Evolutionary conservation across 2,329 filamentous ascomycete species (phyloP).

Genomic region (Cladosporium sp.): DNA sequence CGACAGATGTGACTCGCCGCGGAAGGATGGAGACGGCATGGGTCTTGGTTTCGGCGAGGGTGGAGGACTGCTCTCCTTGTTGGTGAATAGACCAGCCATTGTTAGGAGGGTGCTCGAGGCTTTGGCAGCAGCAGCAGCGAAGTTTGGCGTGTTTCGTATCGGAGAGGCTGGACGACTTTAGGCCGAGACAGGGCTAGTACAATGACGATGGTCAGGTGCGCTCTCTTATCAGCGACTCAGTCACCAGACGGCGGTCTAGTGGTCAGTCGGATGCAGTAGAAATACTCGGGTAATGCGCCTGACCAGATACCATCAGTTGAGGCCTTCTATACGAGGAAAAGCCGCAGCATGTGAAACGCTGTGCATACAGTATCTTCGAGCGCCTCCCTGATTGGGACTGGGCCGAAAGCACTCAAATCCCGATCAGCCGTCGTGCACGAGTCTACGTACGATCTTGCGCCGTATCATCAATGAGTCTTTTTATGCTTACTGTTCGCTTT

Average conservation of each 20-base stretch:
- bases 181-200: constrained; percentile 10
- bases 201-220: constrained; percentile 20
- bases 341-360: not conserved
- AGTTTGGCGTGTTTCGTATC: not conserved
- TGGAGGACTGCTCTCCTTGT: not conserved
- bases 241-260: constrained; percentile 3
- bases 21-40: constrained; percentile 15
- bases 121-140: not conserved
- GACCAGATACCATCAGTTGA: not conserved
- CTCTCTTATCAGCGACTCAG: constrained; percentile 3
- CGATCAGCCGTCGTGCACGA: not conserved
- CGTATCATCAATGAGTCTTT: not conserved
- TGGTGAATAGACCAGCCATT: constrained; percentile 15
- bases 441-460: not conserved
- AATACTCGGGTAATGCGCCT: not conserved
- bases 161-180: constrained; percentile 12
- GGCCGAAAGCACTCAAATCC: not conserved
- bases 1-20: constrained; percentile 22
- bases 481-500: not conserved
- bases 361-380: not conserved
- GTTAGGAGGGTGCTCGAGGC: not conserved
- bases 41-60: constrained; percentile 6
- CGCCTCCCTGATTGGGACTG: constrained; percentile 10
- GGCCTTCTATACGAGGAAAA: not conserved
- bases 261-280: not conserved